A percentile compares a stretch with the other conserved stretches of the same genome.
phyloP scores from a whole-genome alignment of 2,329 filamentous ascomycete species.

The Penicillium sumatraense region DNA sequence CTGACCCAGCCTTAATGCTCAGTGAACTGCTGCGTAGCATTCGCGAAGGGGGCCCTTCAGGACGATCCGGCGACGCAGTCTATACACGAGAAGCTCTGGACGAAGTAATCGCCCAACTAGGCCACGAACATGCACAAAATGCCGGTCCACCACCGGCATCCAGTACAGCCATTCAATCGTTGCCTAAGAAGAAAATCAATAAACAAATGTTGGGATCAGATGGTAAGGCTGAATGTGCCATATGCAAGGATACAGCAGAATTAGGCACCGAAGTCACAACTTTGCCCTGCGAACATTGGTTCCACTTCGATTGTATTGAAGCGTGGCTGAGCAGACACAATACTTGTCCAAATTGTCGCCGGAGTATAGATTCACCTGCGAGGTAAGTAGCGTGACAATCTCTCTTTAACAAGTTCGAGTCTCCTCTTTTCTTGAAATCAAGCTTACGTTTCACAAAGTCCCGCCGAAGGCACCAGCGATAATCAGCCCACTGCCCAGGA shows the following conservation, averaged over 20 bases:
- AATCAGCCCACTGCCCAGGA: constrained; percentile 20
- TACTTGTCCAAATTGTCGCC: constrained; percentile 72
- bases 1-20: constrained; percentile 1
- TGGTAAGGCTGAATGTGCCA: constrained; percentile 79
- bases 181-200: constrained; percentile 74
- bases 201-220: constrained; percentile 71
- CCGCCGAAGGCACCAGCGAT: constrained; percentile 26
- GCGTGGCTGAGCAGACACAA: constrained; percentile 90
- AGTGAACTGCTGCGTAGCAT: constrained; percentile 19
- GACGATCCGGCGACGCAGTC: constrained; percentile 74
- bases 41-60: constrained; percentile 42
- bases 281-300: constrained; percentile 91
- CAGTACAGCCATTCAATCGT: constrained; percentile 70
- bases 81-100: constrained; percentile 91
- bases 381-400: constrained; percentile 26
- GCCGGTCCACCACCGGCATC: constrained; percentile 84
- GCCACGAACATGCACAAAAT: constrained; percentile 76
- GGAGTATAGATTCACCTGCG: constrained; percentile 37
- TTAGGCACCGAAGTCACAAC: constrained; percentile 74
- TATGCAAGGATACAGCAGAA: constrained; percentile 87
- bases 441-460: constrained; percentile 18
- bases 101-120: constrained; percentile 81
- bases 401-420: background rate
- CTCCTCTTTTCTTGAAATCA: no score
- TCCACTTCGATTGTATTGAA: constrained; percentile 80